A percentile compares a stretch with the other conserved stretches of the same genome.
Conservation (phyloP, 257 asterid species). For the Jacaranda copaia region DNA sequence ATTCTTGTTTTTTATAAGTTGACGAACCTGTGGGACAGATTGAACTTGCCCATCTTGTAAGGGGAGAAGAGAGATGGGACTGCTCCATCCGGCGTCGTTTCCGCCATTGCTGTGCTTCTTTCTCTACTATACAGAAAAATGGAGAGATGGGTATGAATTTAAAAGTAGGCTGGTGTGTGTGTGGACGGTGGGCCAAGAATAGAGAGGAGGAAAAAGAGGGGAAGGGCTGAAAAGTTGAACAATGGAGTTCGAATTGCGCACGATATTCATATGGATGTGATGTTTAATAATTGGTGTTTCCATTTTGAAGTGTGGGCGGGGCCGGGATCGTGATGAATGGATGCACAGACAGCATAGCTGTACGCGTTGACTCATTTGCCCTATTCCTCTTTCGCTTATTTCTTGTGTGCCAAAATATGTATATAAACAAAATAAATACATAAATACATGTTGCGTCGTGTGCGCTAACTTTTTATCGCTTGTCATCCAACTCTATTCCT, state of each 20-base stretch:
- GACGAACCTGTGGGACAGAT: constrained; percentile 84
- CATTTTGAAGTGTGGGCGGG: no score
- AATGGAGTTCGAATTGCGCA: constrained; percentile 14
- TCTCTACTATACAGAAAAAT: background rate
- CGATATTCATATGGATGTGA: constrained; percentile 32
- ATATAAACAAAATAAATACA: no score
- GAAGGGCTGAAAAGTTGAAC: background rate
- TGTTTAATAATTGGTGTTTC: background rate
- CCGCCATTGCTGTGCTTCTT: constrained; percentile 48
- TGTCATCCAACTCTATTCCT: no score
- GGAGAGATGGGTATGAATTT: background rate
- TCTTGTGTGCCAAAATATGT: no score
- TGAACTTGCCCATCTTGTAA: constrained; percentile 77
- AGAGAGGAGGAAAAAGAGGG: background rate
- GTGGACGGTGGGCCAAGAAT: constrained; percentile 37
- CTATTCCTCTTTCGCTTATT: background rate
- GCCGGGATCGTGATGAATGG: no score
- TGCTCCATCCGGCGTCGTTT: constrained; percentile 50
- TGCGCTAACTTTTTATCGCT: no score
- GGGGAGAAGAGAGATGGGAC: constrained; percentile 76
- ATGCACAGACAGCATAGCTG: background rate
- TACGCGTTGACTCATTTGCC: background rate
- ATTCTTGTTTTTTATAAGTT: background rate
- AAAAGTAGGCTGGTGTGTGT: background rate
- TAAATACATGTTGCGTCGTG: no score